A percentile compares a stretch with the other conserved stretches of the same genome.
Conservation (phyloP, 805 yeast species). For the Saturnispora quitensis region DNA sequence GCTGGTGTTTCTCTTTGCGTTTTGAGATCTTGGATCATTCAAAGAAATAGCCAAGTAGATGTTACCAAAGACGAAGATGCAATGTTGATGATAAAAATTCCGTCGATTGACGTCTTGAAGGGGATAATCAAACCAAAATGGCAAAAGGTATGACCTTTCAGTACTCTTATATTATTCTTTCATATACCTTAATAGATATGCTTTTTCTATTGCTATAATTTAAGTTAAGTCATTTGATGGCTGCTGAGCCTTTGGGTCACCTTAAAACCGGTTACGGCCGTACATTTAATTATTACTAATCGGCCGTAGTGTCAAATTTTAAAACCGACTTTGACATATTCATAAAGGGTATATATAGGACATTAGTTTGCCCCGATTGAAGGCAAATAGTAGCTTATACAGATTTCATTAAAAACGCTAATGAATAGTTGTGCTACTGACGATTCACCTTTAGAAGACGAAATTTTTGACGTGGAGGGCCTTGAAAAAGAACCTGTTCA, state of each 20-base stretch:
- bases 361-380: neutral
- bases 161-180: neutral
- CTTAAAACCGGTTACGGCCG: neutral
- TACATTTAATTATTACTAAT: neutral
- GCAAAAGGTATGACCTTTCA: neutral
- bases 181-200: neutral
- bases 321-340: neutral
- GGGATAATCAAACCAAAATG: neutral
- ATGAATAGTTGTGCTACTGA: neutral
- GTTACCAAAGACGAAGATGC: slow-evolving; percentile 16
- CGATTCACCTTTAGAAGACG: neutral
- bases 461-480: neutral
- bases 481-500: neutral
- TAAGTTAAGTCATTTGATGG: neutral
- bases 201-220: neutral
- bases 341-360: neutral
- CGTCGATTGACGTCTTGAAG: neutral
- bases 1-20: slow-evolving; percentile 35
- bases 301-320: neutral
- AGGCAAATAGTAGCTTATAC: neutral
- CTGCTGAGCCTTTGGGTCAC: neutral
- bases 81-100: neutral
- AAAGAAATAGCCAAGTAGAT: slow-evolving; percentile 32
- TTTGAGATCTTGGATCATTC: slow-evolving; percentile 47
- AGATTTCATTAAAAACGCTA: neutral